phyloP scores from a whole-genome alignment of 805 yeast species.

The Sungouiella blattae region DNA sequence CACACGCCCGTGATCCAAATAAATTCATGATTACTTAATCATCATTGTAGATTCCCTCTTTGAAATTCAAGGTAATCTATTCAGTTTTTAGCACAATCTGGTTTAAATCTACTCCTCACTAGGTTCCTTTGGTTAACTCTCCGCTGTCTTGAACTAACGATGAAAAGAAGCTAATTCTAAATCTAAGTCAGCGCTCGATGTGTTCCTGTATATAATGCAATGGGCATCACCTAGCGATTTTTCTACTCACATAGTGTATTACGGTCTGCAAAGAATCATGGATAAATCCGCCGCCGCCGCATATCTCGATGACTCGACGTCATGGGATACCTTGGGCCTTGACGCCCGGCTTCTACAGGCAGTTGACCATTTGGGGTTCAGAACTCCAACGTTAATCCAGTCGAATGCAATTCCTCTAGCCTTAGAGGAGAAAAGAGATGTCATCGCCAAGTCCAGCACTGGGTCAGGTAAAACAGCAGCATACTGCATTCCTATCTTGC shows the following conservation, averaged over 20 bases:
- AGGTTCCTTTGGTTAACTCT: too few relatives aligned
- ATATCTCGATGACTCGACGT: constrained; percentile 64
- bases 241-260: background rate
- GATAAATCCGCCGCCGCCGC: constrained; percentile 54
- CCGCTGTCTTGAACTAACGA: too few relatives aligned
- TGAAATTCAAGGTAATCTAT: too few relatives aligned
- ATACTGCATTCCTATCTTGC: constrained; percentile 81
- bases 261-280: too few relatives aligned
- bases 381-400: constrained; percentile 87
- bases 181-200: too few relatives aligned
- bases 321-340: constrained; percentile 73
- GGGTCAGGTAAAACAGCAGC: constrained; percentile 97
- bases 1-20: constrained; percentile 60
- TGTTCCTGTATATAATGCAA: background rate
- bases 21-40: too few relatives aligned
- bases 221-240: background rate
- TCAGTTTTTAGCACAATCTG: too few relatives aligned
- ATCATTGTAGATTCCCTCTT: too few relatives aligned
- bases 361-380: constrained; percentile 71
- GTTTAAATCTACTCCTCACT: too few relatives aligned
- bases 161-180: too few relatives aligned
- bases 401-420: constrained; percentile 91
- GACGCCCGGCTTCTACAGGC: constrained; percentile 87
- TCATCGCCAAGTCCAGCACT: constrained; percentile 89
- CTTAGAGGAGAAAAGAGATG: constrained; percentile 82